These are phyloP conservation scores for Yamadazyma tumulicola DNA, from an alignment of 805 yeast species.

Conservation along the genomic window DNA sequence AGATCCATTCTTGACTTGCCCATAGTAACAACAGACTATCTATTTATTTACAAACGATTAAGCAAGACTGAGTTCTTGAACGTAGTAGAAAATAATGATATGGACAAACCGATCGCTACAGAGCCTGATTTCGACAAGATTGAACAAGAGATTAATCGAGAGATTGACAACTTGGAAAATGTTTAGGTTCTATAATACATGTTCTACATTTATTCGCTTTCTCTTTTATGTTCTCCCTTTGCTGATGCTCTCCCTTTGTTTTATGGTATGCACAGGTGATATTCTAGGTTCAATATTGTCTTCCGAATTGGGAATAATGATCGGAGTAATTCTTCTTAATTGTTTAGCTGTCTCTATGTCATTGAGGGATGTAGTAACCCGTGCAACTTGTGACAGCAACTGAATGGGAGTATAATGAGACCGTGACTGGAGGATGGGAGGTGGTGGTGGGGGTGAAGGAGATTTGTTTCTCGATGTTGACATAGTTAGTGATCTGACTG, in stretches of 20 bases:
- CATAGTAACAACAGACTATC: conserved; percentile 19
- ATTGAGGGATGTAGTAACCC: conserved; percentile 2
- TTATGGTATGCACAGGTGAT: conserved; percentile 28
- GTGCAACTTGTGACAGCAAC: conserved; percentile 1
- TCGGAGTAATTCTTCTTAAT: conserved; percentile 33
- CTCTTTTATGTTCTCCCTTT: too few species aligned
- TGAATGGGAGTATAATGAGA: not conserved
- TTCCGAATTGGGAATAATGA: conserved; percentile 31
- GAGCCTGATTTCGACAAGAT: conserved; percentile 15
- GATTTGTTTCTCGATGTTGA: conserved; percentile 4
- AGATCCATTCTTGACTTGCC: conserved; percentile 16
- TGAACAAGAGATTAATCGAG: conserved; percentile 18
- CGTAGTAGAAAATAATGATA: conserved; percentile 4
- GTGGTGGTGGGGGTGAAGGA: conserved; percentile 5
- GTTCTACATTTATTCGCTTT: not conserved
- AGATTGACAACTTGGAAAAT: conserved; percentile 19
- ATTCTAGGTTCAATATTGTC: conserved; percentile 20
- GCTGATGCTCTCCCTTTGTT: conserved; percentile 17
- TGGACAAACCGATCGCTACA: conserved; percentile 6
- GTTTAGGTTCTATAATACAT: not conserved
- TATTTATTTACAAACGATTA: conserved; percentile 28
- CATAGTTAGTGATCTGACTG: not conserved
- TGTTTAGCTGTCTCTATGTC: conserved; percentile 32
- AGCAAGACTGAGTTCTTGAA: conserved; percentile 5
- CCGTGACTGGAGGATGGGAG: conserved; percentile 1